Conservation (phyloP, 2,329 filamentous ascomycete genomes). For the Calycina marina region DNA sequence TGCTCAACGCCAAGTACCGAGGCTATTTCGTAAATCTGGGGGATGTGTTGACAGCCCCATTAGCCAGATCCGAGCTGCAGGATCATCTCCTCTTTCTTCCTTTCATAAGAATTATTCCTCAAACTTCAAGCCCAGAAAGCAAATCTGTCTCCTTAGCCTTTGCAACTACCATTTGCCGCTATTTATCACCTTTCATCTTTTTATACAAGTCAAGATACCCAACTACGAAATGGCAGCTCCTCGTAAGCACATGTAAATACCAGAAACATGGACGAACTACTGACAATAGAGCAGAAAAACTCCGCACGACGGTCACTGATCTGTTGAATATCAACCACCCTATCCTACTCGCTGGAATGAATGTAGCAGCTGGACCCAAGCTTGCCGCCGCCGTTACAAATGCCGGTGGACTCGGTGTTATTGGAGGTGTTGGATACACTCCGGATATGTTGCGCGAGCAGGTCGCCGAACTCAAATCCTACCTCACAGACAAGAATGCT, state of each 20-base stretch:
- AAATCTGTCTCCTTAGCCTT: not conserved
- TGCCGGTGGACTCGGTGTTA: constrained; percentile 89
- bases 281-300: constrained; percentile 45
- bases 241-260: constrained; percentile 40
- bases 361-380: constrained; percentile 92
- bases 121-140: no score
- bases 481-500: constrained; percentile 76
- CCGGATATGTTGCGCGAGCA: constrained; percentile 95
- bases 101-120: not conserved
- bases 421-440: constrained; percentile 90
- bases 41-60: no score
- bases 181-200: constrained; percentile 3
- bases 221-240: constrained; percentile 55
- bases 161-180: not conserved
- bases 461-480: constrained; percentile 84
- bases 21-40: no score
- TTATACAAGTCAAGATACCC: constrained; percentile 1
- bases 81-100: not conserved
- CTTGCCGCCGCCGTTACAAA: constrained; percentile 95
- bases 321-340: constrained; percentile 97
- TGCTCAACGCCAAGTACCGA: no score
- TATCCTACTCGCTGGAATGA: constrained; percentile 93
- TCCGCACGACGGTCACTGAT: constrained; percentile 86
- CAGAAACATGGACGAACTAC: not conserved
- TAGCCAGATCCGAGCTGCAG: not conserved